These are phyloP conservation scores for Macrophomina pseudophaseolina DNA, from an alignment of 2,329 filamentous ascomycete genomes.

Conservation along the genomic window DNA sequence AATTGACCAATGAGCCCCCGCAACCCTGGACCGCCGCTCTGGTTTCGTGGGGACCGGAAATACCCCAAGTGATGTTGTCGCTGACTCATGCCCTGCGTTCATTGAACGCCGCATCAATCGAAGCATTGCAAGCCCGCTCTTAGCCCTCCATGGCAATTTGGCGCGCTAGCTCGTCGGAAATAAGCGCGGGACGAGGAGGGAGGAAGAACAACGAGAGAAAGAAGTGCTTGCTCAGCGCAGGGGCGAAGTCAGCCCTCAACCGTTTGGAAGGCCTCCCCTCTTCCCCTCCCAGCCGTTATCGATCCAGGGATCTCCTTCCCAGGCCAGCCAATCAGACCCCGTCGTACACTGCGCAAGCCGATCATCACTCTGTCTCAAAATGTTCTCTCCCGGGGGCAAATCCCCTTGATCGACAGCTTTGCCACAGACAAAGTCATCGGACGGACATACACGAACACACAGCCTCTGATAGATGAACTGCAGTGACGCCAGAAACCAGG, in stretches of 20 bases:
- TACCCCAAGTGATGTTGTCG: not conserved
- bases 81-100: not conserved
- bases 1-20: not conserved
- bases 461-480: slow-evolving; percentile 1
- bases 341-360: not conserved
- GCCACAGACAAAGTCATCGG: not conserved
- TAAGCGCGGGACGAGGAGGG: not conserved
- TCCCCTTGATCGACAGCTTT: not conserved
- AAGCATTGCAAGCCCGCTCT: slow-evolving; percentile 1
- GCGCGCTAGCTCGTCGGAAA: not conserved
- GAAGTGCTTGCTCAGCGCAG: not conserved
- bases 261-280: not conserved
- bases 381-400: not conserved
- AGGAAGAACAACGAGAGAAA: not conserved
- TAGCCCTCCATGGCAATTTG: not conserved
- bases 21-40: not conserved
- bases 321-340: not conserved
- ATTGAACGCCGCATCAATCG: not conserved
- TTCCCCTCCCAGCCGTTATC: not conserved
- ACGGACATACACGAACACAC: not conserved
- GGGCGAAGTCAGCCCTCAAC: not conserved
- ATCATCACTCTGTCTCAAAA: slow-evolving; percentile 2
- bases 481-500: not conserved
- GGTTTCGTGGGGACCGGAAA: not conserved
- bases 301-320: not conserved